These are phyloP conservation scores for Saturnispora saitoi DNA, from an alignment of 805 yeast species.

Conservation along the genomic window DNA sequence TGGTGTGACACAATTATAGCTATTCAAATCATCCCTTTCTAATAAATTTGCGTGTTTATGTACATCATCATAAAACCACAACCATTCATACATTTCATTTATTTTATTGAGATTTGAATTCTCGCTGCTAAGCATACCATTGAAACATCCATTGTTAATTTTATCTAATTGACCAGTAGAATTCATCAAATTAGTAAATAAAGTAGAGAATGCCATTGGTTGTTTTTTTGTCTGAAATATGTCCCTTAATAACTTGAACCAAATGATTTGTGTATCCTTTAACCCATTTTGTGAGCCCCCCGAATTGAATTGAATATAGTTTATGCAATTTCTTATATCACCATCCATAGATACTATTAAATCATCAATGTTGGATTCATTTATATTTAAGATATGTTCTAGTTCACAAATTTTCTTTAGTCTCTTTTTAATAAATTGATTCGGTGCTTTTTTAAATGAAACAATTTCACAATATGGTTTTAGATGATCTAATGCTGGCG, in stretches of 20 bases:
- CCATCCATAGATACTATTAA: constrained; percentile 66
- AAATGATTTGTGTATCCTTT: constrained; percentile 56
- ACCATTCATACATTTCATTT: constrained; percentile 62
- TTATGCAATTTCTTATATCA: constrained; percentile 80
- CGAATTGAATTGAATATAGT: constrained; percentile 62
- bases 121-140: constrained; percentile 44
- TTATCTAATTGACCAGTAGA: constrained; percentile 48
- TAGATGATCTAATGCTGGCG: constrained; percentile 64
- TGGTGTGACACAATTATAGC: constrained; percentile 48
- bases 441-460: constrained; percentile 51
- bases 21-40: constrained; percentile 26
- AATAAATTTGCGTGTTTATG: constrained; percentile 39
- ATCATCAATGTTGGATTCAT: constrained; percentile 48
- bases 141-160: constrained; percentile 65
- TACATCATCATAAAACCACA: constrained; percentile 59
- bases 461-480: constrained; percentile 69
- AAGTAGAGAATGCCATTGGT: constrained; percentile 38
- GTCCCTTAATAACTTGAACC: constrained; percentile 58
- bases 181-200: constrained; percentile 30
- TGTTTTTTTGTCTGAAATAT: constrained; percentile 45
- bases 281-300: constrained; percentile 7
- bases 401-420: constrained; percentile 42
- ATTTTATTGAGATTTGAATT: constrained; percentile 49
- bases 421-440: constrained; percentile 37
- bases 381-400: constrained; percentile 43